phyloP scores from a whole-genome alignment of 352 stramenopile species.

The Plasmopara muralis region DNA sequence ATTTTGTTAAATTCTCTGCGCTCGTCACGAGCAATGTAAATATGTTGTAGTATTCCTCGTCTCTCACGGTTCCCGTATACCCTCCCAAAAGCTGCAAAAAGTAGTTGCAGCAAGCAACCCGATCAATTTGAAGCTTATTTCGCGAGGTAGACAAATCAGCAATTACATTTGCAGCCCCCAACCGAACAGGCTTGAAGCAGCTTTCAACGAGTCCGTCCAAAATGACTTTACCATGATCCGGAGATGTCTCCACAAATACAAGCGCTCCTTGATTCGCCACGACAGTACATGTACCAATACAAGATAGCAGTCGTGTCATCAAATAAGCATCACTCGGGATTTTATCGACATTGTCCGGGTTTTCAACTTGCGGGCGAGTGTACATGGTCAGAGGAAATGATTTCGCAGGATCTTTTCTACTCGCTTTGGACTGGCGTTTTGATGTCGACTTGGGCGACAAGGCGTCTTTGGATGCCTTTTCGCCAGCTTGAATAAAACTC shows the following conservation, averaged over 20 bases:
- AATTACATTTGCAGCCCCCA: slow-evolving; percentile 41
- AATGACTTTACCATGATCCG: slow-evolving; percentile 33
- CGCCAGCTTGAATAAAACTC: slow-evolving; percentile 23
- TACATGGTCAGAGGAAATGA: slow-evolving; percentile 31
- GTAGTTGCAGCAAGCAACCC: slow-evolving; percentile 35
- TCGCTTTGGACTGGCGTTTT: slow-evolving; percentile 4
- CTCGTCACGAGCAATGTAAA: slow-evolving; percentile 52
- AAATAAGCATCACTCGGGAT: slow-evolving; percentile 49
- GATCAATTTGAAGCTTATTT: slow-evolving; percentile 41
- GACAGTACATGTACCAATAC: slow-evolving; percentile 35
- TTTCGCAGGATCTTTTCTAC: slow-evolving; percentile 7
- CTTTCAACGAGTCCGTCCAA: slow-evolving; percentile 41
- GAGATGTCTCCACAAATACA: slow-evolving; percentile 32
- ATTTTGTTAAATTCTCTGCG: slow-evolving; percentile 33
- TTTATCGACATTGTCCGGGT: slow-evolving; percentile 40
- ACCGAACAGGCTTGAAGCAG: slow-evolving; percentile 39
- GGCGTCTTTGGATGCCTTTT: slow-evolving; percentile 13
- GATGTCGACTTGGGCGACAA: not conserved
- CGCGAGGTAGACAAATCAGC: slow-evolving; percentile 34
- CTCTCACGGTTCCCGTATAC: slow-evolving; percentile 31
- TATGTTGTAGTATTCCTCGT: slow-evolving; percentile 61
- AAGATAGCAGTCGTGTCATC: slow-evolving; percentile 49
- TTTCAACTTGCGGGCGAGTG: slow-evolving; percentile 28
- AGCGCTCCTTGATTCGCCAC: slow-evolving; percentile 25
- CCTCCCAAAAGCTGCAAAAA: slow-evolving; percentile 47